These are phyloP conservation scores for Rhizophora mangle DNA, from an alignment of 345 rosid species.

Conservation along the genomic window DNA sequence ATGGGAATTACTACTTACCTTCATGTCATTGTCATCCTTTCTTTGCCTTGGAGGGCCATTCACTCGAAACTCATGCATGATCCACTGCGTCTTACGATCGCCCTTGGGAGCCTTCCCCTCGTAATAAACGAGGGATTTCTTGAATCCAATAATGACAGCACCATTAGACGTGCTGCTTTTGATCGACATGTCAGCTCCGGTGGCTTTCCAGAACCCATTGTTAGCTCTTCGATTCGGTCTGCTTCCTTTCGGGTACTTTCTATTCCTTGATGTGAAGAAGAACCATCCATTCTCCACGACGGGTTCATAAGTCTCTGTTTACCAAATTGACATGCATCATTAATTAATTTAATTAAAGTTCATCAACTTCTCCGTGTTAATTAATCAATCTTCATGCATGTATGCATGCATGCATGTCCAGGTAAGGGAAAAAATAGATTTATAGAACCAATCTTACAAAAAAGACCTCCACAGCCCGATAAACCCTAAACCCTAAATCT, in stretches of 20 bases:
- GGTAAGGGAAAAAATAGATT: no score
- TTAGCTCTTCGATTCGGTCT: slow-evolving; percentile 22
- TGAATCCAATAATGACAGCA: slow-evolving; percentile 3
- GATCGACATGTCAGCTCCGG: slow-evolving; percentile 2
- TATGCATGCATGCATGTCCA: no score
- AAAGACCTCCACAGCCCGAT: no score
- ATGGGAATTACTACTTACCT: slow-evolving; percentile 6
- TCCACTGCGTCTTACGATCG: slow-evolving; percentile 26
- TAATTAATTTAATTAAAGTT: no score
- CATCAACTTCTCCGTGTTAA: no score
- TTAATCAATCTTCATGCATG: no score
- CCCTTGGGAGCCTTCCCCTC: slow-evolving; percentile 15
- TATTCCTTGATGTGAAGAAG: slow-evolving; percentile 23
- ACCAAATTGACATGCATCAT: neutral
- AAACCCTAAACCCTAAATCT: no score
- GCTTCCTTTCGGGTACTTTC: slow-evolving; percentile 17
- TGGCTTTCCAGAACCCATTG: slow-evolving; percentile 28
- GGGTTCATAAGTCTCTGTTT: neutral
- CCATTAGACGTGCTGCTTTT: no score
- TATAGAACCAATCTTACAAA: no score
- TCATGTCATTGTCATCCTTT: slow-evolving; percentile 12
- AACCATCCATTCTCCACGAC: slow-evolving; percentile 17
- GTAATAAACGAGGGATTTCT: slow-evolving; percentile 18
- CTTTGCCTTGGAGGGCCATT: neutral
- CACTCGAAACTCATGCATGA: slow-evolving; percentile 27